Evolutionary conservation across 345 rosid genomes (phyloP), one percentile per base, ranked within the genome.

Genomic region (Cardamine chenopodiifolia): DNA sequence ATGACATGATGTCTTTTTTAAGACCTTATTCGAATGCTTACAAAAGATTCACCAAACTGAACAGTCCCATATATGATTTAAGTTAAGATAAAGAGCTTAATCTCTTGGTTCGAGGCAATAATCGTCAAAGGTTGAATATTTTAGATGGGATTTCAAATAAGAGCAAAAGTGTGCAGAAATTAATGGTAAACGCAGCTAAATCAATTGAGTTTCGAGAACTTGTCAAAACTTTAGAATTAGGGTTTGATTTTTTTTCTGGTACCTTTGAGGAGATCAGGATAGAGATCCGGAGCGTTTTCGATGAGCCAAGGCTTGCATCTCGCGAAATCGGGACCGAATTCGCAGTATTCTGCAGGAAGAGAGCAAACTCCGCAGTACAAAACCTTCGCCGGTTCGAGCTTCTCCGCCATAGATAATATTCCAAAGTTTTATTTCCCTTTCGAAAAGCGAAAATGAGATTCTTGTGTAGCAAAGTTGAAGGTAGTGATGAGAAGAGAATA

Each of bases 241-340:
- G 73, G 53, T 71, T 71, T 71, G 80, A 48, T 35, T 1, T 3
- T 7, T 2, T 19, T 0, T 6, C 2, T 0, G 18, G 15, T 12
- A 87, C 98, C 98, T 86, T 83, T 86, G 68, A 88, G 67, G 62
- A 94, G 93, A 91, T 94, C 86, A 34, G 98, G 97, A 60, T 91
- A 94, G 71, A 94, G 85, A 26, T 86, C 84, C 6, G 96, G 90
- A 12, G 96, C 97, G 87, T 94, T 86, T 25, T 78, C 79, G 66
- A 90, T 49, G 75, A 94, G 82, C 98, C 98, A 94, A 1, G 98
- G 97, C 78, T 94, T 94, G 72, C 97, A 94, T 82, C 86, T 90
- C 15, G 66, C 92, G 81, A 94, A 94, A 83, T 94, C 90, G 57
- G 98, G 89, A 15, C 97, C 92, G 76, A 88, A 94, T 74, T 91